phyloP scores from a whole-genome alignment of 768 basidiomycete genomes.

The Tubosaeta sp. region DNA sequence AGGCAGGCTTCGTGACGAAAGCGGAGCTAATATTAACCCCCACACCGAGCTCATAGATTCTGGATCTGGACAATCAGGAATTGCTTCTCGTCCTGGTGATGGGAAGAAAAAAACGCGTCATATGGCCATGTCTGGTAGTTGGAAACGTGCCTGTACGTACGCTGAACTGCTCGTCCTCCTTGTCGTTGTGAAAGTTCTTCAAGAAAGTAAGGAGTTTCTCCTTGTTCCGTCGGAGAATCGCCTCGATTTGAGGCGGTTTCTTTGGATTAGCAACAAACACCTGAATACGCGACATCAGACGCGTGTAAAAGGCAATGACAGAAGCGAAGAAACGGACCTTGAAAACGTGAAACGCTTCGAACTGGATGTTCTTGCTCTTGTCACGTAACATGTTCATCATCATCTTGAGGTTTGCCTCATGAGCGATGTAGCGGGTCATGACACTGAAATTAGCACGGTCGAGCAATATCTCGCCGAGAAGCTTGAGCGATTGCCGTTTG shows the following conservation, averaged over 20 bases:
- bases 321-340: conserved; percentile 57
- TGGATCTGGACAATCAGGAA: conserved; percentile 93
- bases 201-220: conserved; percentile 89
- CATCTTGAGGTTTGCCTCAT: conserved; percentile 96
- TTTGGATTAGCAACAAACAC: conserved; percentile 99
- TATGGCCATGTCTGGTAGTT: background rate
- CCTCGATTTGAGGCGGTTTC: conserved; percentile 94
- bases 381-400: conserved; percentile 99
- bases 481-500: conserved; percentile 97
- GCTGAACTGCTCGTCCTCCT: conserved; percentile 97
- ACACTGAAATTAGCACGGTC: conserved; percentile 98
- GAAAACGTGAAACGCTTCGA: conserved; percentile 99
- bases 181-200: conserved; percentile 95
- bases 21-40: background rate
- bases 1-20: background rate
- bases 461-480: conserved; percentile 95
- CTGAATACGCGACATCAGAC: conserved; percentile 32
- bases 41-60: conserved; percentile 44
- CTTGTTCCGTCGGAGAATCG: conserved; percentile 88
- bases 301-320: background rate
- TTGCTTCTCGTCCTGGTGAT: conserved; percentile 80
- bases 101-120: background rate
- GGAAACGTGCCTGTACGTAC: conserved; percentile 35
- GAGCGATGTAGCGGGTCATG: conserved; percentile 96
- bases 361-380: conserved; percentile 99